Evolutionary conservation across 2,329 filamentous ascomycete species (phyloP), one percentile per base, ranked within the genome.

Genomic region (Grosmannia clavigera): DNA sequence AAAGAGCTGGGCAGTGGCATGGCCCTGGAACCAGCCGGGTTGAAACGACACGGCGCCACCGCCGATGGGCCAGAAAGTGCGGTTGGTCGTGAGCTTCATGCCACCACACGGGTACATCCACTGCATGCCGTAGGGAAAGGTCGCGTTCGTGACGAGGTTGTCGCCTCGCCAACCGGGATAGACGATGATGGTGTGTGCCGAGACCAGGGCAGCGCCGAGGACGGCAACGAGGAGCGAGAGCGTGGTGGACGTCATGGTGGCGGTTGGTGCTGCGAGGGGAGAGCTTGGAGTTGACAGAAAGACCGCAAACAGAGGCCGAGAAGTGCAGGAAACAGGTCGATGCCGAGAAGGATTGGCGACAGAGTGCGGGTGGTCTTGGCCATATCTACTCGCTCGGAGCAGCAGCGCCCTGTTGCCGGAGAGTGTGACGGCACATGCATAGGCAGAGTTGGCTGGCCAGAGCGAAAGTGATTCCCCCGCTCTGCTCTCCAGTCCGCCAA

Each of bases 101-200:
- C 94, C 94, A 61, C 94, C 94, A 71, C 91, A 96, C 73, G 92
- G 91, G 77, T 95, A 96, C 71, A 86, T 84, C 91, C 91, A 96
- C 76, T 95, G 88, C 88, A 94, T 92, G 74, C 91, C 92, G 66
- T 88, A 95, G 1, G 91, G 91, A 66, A 83, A 94, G 0, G 81
- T 84, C 2, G 82, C 83, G 71, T 90, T 95, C 52, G 86, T 87
- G 69, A 87, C 81, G 64, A 95, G 81, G 70, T 90, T 95, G 76
- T 95, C 86, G 65, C 90, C 91, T 80, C 91, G 77, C 85, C 87
- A 92, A 66, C 88, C 88, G 0, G 90, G 91, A 70, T 95, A 95
- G 64, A 86, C 85, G 71, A 95, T 86, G 69, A 95, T 81, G n/a
- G 81, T 88, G 71, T 95, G 90, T n/a, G 85, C 84, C 40, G 79